Evolutionary conservation across 179 eudicot species (phyloP).

Genomic region (Gypsophila paniculata): DNA sequence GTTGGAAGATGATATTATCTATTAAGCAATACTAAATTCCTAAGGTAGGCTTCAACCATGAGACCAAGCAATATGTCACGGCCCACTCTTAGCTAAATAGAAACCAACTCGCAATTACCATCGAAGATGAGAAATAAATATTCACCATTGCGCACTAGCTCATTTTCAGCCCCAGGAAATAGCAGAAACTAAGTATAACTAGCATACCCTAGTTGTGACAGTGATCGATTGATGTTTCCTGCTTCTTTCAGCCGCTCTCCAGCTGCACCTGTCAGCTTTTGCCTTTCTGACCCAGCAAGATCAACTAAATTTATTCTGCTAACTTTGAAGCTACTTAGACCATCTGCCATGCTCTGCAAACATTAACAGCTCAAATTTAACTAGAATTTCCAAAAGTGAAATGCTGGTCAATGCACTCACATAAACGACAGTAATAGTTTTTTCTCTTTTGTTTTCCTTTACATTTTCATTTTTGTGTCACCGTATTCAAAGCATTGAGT

Average conservation of each 20-base stretch:
- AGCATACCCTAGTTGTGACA: slow-evolving; percentile 92
- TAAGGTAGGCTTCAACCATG: background rate
- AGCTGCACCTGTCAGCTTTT: slow-evolving; percentile 94
- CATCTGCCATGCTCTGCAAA: slow-evolving; percentile 70
- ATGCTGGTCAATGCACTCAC: background rate
- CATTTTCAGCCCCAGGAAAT: background rate
- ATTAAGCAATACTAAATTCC: background rate
- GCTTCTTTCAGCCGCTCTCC: slow-evolving; percentile 99
- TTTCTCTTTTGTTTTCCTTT: background rate
- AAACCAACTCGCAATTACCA: background rate
- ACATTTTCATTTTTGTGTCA: background rate
- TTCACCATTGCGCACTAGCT: background rate
- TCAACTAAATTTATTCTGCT: slow-evolving; percentile 94
- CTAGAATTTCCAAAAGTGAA: slow-evolving; percentile 7
- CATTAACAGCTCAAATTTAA: slow-evolving; percentile 16
- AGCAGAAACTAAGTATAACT: slow-evolving; percentile 9
- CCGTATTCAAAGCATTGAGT: background rate
- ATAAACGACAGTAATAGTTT: background rate
- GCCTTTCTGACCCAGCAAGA: slow-evolving; percentile 99
- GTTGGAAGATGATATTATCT: background rate
- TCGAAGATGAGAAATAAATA: background rate
- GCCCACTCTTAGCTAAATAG: background rate
- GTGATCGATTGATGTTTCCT: slow-evolving; percentile 86
- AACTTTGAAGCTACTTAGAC: slow-evolving; percentile 70
- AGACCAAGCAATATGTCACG: background rate